Conservation (phyloP, 2,329 filamentous ascomycete genomes). For the Phyllosticta paracitricarpa region DNA sequence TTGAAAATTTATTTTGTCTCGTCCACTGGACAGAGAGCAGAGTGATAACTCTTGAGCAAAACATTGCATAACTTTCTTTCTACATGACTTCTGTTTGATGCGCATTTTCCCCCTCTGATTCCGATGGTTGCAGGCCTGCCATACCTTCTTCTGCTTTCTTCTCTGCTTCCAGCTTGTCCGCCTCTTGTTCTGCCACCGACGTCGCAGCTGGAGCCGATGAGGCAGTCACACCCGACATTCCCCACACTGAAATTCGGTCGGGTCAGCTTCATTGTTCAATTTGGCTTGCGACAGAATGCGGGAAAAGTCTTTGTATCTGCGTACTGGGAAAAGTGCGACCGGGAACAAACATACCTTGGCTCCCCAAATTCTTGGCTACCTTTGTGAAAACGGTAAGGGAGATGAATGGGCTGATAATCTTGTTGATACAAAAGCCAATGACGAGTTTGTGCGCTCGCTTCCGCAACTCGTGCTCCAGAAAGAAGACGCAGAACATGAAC, state of each 20-base stretch:
- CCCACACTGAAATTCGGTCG: background rate
- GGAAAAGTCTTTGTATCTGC: background rate
- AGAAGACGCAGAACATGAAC: conserved; percentile 14
- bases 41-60: background rate
- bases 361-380: conserved; percentile 16
- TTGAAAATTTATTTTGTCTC: background rate
- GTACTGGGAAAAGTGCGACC: background rate
- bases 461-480: conserved; percentile 13
- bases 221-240: conserved; percentile 4
- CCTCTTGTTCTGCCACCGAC: conserved; percentile 5
- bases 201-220: conserved; percentile 3
- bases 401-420: conserved; percentile 15
- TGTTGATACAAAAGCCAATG: conserved; percentile 15
- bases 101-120: background rate
- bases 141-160: background rate
- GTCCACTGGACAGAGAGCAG: background rate
- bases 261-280: background rate
- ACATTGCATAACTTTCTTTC: background rate
- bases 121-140: background rate
- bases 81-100: background rate
- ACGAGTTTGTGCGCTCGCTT: conserved; percentile 15
- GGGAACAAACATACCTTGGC: conserved; percentile 11
- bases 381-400: conserved; percentile 16
- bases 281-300: background rate
- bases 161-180: background rate